Base-by-base conservation (phyloP, 163 green algal genomes). In the Trebouxia gelatinosa region DNA sequence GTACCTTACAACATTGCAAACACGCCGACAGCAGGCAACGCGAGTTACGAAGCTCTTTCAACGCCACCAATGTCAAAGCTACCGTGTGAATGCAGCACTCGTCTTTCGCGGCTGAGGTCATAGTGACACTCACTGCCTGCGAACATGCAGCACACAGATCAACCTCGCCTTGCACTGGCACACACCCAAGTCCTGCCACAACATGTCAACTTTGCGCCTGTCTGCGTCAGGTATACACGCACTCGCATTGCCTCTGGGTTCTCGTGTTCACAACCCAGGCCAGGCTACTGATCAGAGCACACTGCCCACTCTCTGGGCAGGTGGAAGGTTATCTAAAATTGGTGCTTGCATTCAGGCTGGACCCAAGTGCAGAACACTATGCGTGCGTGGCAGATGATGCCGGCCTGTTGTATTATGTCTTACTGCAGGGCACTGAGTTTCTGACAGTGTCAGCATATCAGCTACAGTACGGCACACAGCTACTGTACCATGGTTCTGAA, bases 381-480 rank as follows among this genome's bases (percentile, higher is more conserved):
- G 68, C 68, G 19, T 39, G 28, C 23, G 68, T 62, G 0, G 19
- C 40, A 43, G 68, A 76, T 46, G 68, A 59, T 26, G 31, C 28
- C 19, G 68, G 68, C 6, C 0, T 76, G 28, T 43, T 76, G 43
- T 29, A 58, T 35, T 31, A 76, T 19, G 11, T 76, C 16, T 28
- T 19, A 16, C 0, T 76, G 9, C 13, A 76, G 6, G 48, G 23
- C 43, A 39, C 3, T 6, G 2, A 26, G 17, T 59, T 76, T 23
- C 39, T 11, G 6, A 59, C 46, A 61, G 29, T 38, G 6, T 38
- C 40, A 13, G 40, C 43, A 3, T 76, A 76, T 28, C 68, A 64
- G 68, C 68, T 76, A 28, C 68, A 76, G 29, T 76, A 76, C 62
- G 68, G 68, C 6, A 76, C 39, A 13, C 11, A 76, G 28, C 40